A percentile compares a stretch with the other conserved stretches of the same genome.
phyloP scores from a whole-genome alignment of 305 asterid genomes.

The Fraxinus angustifolia region DNA sequence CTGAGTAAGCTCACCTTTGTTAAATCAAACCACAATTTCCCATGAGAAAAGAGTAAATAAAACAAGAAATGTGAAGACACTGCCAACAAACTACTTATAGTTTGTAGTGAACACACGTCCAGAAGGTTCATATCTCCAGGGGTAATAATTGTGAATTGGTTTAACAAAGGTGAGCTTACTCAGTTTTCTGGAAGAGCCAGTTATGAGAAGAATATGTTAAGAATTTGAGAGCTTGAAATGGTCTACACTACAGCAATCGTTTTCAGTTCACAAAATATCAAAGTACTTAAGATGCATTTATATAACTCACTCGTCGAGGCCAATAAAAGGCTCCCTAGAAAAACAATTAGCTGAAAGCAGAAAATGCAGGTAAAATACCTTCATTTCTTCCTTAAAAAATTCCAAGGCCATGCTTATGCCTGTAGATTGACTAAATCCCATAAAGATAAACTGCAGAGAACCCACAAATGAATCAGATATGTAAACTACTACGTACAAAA shows the following conservation, averaged over 20 bases:
- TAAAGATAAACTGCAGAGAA: conserved; percentile 57
- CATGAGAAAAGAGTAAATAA: background rate
- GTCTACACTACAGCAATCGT: background rate
- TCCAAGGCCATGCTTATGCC: conserved; percentile 31
- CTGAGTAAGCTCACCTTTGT: no score
- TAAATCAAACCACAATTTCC: background rate
- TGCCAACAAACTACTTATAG: background rate
- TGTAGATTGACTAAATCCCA: conserved; percentile 42
- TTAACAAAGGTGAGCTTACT: background rate
- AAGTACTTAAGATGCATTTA: background rate
- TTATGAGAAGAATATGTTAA: background rate
- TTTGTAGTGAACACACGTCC: background rate
- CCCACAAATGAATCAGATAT: conserved; percentile 10
- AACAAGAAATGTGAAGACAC: background rate
- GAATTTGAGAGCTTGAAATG: background rate
- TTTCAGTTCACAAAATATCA: background rate
- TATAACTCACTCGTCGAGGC: background rate
- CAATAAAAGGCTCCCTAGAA: background rate
- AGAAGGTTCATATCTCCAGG: background rate
- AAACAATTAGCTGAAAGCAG: conserved; percentile 6
- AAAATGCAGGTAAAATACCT: conserved; percentile 38
- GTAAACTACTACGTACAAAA: conserved; percentile 8
- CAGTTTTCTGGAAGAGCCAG: background rate
- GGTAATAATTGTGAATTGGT: background rate
- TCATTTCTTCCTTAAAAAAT: conserved; percentile 46